Percentiles rank a stretch among this genome's conserved stretches.
phyloP scores from a whole-genome alignment of 352 stramenopile species.

The Pythium chondricola region DNA sequence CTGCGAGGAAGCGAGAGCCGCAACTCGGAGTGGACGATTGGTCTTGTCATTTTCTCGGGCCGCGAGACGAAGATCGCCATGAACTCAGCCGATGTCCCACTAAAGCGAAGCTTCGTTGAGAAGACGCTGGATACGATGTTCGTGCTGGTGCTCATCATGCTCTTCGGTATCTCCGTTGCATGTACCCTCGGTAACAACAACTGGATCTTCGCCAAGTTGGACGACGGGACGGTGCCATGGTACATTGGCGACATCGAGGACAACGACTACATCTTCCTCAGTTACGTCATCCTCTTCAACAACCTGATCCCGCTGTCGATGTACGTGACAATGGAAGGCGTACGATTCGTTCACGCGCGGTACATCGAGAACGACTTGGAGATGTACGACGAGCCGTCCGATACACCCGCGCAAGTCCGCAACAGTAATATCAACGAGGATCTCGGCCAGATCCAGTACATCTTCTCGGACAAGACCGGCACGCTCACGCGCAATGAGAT shows the following conservation, averaged over 20 bases:
- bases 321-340: constrained; percentile 88
- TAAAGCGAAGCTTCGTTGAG: constrained; percentile 85
- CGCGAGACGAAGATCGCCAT: constrained; percentile 81
- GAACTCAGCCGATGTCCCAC: constrained; percentile 73
- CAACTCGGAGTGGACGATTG: constrained; percentile 82
- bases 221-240: constrained; percentile 46
- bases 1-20: constrained; percentile 79
- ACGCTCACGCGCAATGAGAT: constrained; percentile 87
- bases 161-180: constrained; percentile 79
- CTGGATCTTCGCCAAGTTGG: constrained; percentile 58
- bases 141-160: constrained; percentile 77
- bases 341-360: constrained; percentile 80
- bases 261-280: constrained; percentile 86
- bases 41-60: constrained; percentile 81
- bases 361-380: constrained; percentile 85
- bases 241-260: constrained; percentile 51
- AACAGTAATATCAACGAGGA: constrained; percentile 89
- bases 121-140: constrained; percentile 87
- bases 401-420: constrained; percentile 75
- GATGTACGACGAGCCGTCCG: constrained; percentile 69
- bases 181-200: constrained; percentile 83
- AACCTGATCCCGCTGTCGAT: constrained; percentile 85
- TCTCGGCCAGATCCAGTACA: constrained; percentile 87
- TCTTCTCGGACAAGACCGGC: constrained; percentile 87
- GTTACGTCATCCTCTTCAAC: constrained; percentile 88